Base-by-base conservation (phyloP, 2,329 filamentous ascomycete species). In the Fonsecaea pedrosoi region DNA sequence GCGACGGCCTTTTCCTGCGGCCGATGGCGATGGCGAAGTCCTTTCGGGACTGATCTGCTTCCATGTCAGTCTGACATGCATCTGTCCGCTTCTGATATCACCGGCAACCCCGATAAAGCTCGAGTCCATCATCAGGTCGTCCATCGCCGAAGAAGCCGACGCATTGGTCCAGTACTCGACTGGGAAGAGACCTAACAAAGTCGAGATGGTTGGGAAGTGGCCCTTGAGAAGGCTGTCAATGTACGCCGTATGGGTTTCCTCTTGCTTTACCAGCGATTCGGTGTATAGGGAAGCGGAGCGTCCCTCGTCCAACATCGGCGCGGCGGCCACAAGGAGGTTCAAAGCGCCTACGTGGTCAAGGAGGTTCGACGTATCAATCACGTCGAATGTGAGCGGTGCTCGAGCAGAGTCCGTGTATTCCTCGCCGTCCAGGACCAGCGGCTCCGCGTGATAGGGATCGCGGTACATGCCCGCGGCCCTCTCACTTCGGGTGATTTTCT, bases 361-460 rank as follows among this genome's bases (percentile, higher is more conserved):
- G 10, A 86, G 74, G 60, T 82, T 82, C 62, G 74, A 86, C 0
- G 85, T 86, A 68, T 89, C 86, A 62, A 89, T 84, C 3, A 84
- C 77, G 71, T 88, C 82, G 70, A 89, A 89, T 3, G 62, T 54
- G 4, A 69, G 74, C 0, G 84, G 82, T 0, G 78, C 82, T 13
- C 62, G 58, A 73, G n/a, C 55, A 25, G 60, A 61, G 3, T 70
- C 68, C 1, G 75, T 73, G 69, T 87, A 87, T 3, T 79, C 77
- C 1, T 66, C 67, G 1, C 73, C 54, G 55, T 85, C 81, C 4
- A 88, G 76, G 1, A 74, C 65, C 2, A 87, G 73, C 0, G 75
- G 71, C 8, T 77, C 75, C 15, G 75, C 73, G 42, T 82, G 78
- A 66, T 79, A 79, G 15, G 78, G 77, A 25, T 78, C 77, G 57